phyloP scores from a whole-genome alignment of 768 basidiomycete species.

The Naganishia vaughanmartiniae region DNA sequence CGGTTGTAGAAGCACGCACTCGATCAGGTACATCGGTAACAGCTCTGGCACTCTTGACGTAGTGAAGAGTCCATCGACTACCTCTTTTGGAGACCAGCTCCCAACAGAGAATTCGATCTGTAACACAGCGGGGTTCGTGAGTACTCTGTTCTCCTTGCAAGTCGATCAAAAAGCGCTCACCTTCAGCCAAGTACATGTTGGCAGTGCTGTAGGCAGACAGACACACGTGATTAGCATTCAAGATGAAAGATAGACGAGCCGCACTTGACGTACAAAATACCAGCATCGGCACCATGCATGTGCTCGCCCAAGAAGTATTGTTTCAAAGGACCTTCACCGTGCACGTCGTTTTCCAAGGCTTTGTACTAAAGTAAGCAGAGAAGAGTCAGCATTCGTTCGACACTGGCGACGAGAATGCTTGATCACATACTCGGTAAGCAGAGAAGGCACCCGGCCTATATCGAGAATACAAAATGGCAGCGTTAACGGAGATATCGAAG shows the following conservation, averaged over 20 bases:
- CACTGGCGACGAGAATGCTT: neutral
- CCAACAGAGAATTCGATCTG: slow-evolving; percentile 85
- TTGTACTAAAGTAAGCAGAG: slow-evolving; percentile 57
- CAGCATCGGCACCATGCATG: slow-evolving; percentile 59
- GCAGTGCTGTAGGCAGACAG: slow-evolving; percentile 35
- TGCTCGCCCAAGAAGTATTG: slow-evolving; percentile 98
- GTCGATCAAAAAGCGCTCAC: slow-evolving; percentile 43
- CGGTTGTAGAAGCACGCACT: slow-evolving; percentile 52
- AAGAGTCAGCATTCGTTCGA: slow-evolving; percentile 25
- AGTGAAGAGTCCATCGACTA: slow-evolving; percentile 87
- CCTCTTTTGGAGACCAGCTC: slow-evolving; percentile 93
- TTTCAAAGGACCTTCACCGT: slow-evolving; percentile 81
- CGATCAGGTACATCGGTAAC: slow-evolving; percentile 92
- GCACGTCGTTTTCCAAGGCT: slow-evolving; percentile 78
- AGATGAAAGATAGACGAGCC: neutral
- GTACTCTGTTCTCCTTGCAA: neutral
- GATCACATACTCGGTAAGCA: slow-evolving; percentile 62
- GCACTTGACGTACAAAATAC: slow-evolving; percentile 47
- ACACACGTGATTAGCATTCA: no score
- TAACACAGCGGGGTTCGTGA: neutral
- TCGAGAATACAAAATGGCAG: neutral
- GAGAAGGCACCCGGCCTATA: slow-evolving; percentile 79
- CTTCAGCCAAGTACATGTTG: slow-evolving; percentile 75
- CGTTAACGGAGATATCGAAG: slow-evolving; percentile 15
- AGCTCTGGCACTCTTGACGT: slow-evolving; percentile 90